A percentile compares a stretch with the other conserved stretches of the same genome.
phyloP scores from a whole-genome alignment of 441 rosid genomes.

The Rhodomyrtus psidioides region DNA sequence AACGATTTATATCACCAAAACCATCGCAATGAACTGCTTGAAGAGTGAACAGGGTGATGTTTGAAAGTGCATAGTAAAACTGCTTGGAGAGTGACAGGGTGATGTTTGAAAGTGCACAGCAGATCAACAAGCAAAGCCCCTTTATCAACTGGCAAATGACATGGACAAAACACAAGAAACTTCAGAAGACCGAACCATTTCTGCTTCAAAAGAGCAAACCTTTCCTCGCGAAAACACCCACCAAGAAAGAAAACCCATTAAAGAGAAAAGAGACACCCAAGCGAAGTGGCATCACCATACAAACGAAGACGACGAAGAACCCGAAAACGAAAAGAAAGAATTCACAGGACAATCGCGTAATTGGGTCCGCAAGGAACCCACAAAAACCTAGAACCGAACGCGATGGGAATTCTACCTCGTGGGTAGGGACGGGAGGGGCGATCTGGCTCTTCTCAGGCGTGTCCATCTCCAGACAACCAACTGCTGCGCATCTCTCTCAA shows the following conservation, averaged over 20 bases:
- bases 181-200: not conserved
- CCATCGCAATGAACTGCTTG: not conserved
- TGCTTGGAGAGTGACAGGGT: not conserved
- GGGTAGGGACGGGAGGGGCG: not conserved
- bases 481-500: not conserved
- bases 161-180: not conserved
- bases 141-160: not conserved
- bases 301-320: not conserved
- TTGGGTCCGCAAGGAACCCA: not conserved
- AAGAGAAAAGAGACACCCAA: not conserved
- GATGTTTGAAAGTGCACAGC: not conserved
- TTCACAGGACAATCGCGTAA: not conserved
- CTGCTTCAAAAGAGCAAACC: not conserved
- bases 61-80: not conserved
- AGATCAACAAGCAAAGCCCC: not conserved
- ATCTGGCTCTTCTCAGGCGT: not conserved
- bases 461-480: not conserved
- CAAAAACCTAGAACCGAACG: not conserved
- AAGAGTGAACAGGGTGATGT: not conserved
- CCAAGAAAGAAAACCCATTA: not conserved
- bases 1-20: not conserved
- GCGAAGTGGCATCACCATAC: not conserved
- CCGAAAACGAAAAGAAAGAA: not conserved
- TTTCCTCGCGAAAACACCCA: not conserved
- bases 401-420: not conserved